Base-by-base conservation (phyloP, 108 stramenopile species). In the Nitzschia sp. region DNA sequence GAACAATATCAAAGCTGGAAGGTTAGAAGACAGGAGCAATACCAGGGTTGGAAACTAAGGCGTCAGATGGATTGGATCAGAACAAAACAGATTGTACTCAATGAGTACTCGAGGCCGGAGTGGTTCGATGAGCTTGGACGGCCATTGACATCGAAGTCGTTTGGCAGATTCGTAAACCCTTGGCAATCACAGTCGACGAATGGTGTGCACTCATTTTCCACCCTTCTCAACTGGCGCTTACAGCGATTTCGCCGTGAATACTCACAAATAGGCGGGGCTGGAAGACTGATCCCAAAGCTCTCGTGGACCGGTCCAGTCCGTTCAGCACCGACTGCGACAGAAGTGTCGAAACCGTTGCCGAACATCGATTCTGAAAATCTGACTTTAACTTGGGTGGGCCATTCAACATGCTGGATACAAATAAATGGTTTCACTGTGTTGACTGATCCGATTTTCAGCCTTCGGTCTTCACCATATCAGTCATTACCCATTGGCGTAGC, bases 121-220 rank as follows among this genome's bases (percentile, higher is more conserved):
- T 91, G 93, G 90, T 94, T 94, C 61, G 90, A 91, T 62, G 26
- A 75, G 19, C 13, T 47, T 0, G 93, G 93, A 2, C 85, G 84
- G 70, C 93, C 93, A 0, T 66, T 89, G 33, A 86, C 90, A 1
- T 76, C 85, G 24, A 76, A 85, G 49, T 76, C 74, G 0, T 80
- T 86, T 19, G 90, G 90, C 1, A 77, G 93, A 54, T 94, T 83
- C 75, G 90, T 94, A 34, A 94, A 94, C 80, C 93, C 93, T 25
- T 94, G 93, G 93, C 64, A 60, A 18, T 86, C 84, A 2, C 81
- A 86, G 65, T 82, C 79, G 9, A 90, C 86, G 15, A 87, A 85
- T 66, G 90, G 93, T 2, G 65, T 88, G 25, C 83, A 86, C 51
- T 76, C 85, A 11, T 23, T 90, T 25, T 26, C 33, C 4, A 82